phyloP scores from a whole-genome alignment of 1,139 yeast species.

The Yamadazyma diddensiae region DNA sequence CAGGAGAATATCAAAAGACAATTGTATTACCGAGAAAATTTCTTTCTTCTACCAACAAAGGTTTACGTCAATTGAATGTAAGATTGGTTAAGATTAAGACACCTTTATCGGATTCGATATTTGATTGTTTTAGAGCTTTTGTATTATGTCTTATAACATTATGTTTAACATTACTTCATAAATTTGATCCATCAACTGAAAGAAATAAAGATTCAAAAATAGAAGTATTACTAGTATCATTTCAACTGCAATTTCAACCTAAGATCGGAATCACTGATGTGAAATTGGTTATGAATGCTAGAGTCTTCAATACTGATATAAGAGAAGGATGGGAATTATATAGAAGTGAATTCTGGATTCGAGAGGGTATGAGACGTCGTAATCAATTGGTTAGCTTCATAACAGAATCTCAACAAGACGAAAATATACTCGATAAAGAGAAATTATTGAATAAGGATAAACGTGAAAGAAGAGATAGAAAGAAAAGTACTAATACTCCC shows the following conservation, averaged over 20 bases:
- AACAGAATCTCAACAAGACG: constrained; percentile 15
- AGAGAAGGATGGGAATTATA: constrained; percentile 96
- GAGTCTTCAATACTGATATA: constrained; percentile 77
- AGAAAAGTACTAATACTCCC: constrained; percentile 19
- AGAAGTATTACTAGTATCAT: constrained; percentile 42
- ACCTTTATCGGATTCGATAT: constrained; percentile 50
- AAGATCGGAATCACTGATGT: constrained; percentile 48
- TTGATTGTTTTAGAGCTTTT: constrained; percentile 43
- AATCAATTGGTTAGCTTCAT: constrained; percentile 38
- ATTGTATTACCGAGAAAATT: constrained; percentile 80
- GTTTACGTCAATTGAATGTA: constrained; percentile 77
- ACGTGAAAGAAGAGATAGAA: constrained; percentile 36
- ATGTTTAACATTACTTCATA: constrained; percentile 28
- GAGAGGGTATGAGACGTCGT: constrained; percentile 74
- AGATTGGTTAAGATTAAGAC: constrained; percentile 69
- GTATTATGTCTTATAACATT: constrained; percentile 32
- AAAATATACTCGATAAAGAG: constrained; percentile 19
- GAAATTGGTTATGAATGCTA: constrained; percentile 74
- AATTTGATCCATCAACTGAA: constrained; percentile 33
- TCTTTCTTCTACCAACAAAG: constrained; percentile 78
- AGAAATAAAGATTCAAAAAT: constrained; percentile 32
- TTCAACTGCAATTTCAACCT: constrained; percentile 48
- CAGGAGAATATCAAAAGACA: constrained; percentile 87
- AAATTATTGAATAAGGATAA: constrained; percentile 34
- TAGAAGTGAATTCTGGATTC: constrained; percentile 88